phyloP scores from a whole-genome alignment of 2,329 filamentous ascomycete genomes.

The Gremmenia infestans region DNA sequence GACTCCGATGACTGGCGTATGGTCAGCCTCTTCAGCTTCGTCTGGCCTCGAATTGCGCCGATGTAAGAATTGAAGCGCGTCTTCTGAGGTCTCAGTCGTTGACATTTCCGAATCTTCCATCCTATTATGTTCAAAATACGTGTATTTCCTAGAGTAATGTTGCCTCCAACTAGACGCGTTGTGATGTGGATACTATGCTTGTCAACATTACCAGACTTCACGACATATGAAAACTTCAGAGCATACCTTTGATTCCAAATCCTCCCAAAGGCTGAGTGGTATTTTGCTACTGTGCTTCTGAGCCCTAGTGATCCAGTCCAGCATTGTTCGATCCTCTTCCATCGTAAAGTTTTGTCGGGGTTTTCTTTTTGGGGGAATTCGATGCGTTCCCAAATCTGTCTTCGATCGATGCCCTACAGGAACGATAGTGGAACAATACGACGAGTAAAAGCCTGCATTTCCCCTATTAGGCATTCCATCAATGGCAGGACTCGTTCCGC shows the following conservation, averaged over 20 bases:
- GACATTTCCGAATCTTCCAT: slow-evolving; percentile 10
- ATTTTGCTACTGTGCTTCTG: slow-evolving; percentile 10
- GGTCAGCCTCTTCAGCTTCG: neutral
- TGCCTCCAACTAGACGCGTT: slow-evolving; percentile 11
- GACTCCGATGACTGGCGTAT: neutral
- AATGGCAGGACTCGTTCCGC: neutral
- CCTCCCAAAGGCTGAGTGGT: slow-evolving; percentile 15
- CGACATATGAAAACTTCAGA: neutral
- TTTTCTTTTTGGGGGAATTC: neutral
- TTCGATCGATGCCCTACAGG: slow-evolving; percentile 1
- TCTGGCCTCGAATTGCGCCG: neutral
- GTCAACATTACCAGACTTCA: slow-evolving; percentile 3
- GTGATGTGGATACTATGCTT: slow-evolving; percentile 20
- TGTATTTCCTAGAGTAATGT: slow-evolving; percentile 16
- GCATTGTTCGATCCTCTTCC: slow-evolving; percentile 24
- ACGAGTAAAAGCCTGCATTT: neutral
- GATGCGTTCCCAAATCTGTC: slow-evolving; percentile 5
- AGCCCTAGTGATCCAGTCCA: slow-evolving; percentile 18
- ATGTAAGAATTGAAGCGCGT: neutral
- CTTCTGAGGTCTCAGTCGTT: neutral
- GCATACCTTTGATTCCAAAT: slow-evolving; percentile 21
- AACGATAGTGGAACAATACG: neutral
- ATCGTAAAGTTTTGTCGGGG: neutral
- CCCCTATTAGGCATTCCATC: neutral
- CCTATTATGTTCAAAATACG: slow-evolving; percentile 7